Evolutionary conservation across 768 basidiomycete species (phyloP), one percentile per base, ranked within the genome.

Genomic region (Omphalotus guepiniiformis): DNA sequence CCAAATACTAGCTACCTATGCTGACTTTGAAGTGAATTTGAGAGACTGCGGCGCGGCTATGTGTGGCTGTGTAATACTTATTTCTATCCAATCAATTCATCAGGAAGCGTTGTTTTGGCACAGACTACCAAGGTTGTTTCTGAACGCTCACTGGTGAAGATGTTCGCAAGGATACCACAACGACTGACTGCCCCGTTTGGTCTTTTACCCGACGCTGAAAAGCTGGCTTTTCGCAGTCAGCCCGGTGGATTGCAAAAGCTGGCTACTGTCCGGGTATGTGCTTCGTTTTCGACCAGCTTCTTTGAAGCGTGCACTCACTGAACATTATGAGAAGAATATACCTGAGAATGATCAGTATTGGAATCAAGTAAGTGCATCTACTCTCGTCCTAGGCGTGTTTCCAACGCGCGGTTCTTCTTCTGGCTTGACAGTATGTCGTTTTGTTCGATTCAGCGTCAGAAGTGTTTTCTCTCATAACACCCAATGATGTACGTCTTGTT

Each of bases 371-470:
- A 58, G 79, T 58, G 23, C 21, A 11, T 42, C 25, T 46, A 47
- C 26, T 22, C 5, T 35, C 30, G 23, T 21, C 40, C 39, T 27
- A 18, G 18, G 25, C 6, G 9, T n/a, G n/a, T n/a, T n/a, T n/a
- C n/a, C n/a, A n/a, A n/a, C n/a, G n/a, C n/a, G n/a, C n/a, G n/a
- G n/a, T 13, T 18, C 36, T 18, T 27, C 21, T 18, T 39, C 29
- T 39, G 16, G 35, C 36, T 6, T 7, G 21, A n/a, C 57, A 93
- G 89, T 96, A 87, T 59, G 83, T 87, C 53, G 65, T 78, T 38
- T 72, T 96, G 15, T 95, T 95, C 61, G 91, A 94, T 69, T 87
- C 89, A 6, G 79, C 89, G 1, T 88, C 90, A 0, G 92, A 95
- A 55, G 91, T 93, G 29, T 93, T 90, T 66, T 88, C 93, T 13